Evolutionary conservation across 2,329 filamentous ascomycete genomes (phyloP), one percentile per base, ranked within the genome.

Genomic region (Apiospora kogelbergensis): DNA sequence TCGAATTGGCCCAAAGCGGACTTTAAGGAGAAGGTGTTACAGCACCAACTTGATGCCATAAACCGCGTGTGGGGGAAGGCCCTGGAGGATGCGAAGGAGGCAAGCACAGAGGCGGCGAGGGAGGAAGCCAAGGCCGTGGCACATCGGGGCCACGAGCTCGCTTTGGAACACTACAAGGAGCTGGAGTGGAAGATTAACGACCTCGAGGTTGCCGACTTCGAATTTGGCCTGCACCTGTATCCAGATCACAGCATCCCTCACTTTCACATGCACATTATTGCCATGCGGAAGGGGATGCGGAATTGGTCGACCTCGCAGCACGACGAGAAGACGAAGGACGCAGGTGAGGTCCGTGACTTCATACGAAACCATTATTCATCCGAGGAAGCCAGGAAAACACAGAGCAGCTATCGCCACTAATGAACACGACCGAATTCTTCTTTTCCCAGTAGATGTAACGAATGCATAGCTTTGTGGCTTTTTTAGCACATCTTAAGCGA

Each of bases 241-340:
- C 72, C 72, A 6, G 70, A 75, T 13, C 68, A 74, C 17, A 73
- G 70, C 44, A 60, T 74, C 2, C 45, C 42, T 1, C 74, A 75
- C 60, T 64, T 75, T 20, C 74, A 75, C 33, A 33, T 75, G 48
- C 74, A 75, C 33, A 72, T 75, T 33, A 44, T 75, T 9, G 72
- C 73, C n/a, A 66, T 26, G 17, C 67, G 67, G 1, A 13, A 4
- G 0, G 24, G 33, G 1, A 70, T 48, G 37, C 71, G 72, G 6
- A n/a, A 42, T 11, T 73, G 72, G 60, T 73, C 72, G 44, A 74
- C 73, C 13, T 15, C 9, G 2, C n/a, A 15, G 1, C 71, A 75
- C 11, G 74, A 75, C 22, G 42, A 17, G 4, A 75, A 75, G 70
- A 75, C 74, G 6, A 71, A 71, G 68, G 72, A 74, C 65, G 74